These are phyloP conservation scores for Trichoderma erinaceum DNA, from an alignment of 495 filamentous ascomycete genomes.

Conservation along the genomic window DNA sequence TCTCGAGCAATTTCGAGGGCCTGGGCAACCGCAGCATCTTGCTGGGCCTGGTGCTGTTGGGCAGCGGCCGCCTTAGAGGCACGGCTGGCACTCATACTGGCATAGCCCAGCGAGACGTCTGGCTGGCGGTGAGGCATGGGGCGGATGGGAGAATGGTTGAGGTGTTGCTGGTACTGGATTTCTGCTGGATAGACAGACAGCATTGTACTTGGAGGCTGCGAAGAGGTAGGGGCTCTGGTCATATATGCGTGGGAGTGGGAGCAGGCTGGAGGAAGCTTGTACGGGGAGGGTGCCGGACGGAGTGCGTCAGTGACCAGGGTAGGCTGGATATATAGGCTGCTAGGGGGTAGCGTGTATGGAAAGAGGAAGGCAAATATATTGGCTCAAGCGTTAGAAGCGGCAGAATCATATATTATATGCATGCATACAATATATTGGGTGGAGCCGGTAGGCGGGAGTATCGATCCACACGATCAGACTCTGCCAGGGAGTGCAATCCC, in stretches of 20 bases:
- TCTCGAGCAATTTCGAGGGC: conserved; percentile 66
- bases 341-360: background rate
- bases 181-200: conserved; percentile 3
- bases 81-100: conserved; percentile 7
- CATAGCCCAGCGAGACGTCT: background rate
- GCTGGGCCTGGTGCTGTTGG: conserved; percentile 8
- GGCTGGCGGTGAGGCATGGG: conserved; percentile 16
- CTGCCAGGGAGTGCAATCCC: conserved; percentile 7
- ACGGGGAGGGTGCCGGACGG: background rate
- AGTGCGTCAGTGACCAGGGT: conserved; percentile 12
- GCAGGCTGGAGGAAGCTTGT: background rate
- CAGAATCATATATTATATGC: background rate
- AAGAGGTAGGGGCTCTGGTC: conserved; percentile 9
- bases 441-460: background rate
- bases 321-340: background rate
- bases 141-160: conserved; percentile 6
- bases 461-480: conserved; percentile 9
- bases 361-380: background rate
- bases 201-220: conserved; percentile 6
- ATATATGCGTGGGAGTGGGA: conserved; percentile 9
- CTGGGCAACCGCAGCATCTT: conserved; percentile 36
- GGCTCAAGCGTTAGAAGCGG: background rate
- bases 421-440: background rate
- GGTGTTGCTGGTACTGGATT: conserved; percentile 12
- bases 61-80: conserved; percentile 2